These are phyloP conservation scores for Gossypium davidsonii DNA, from an alignment of 441 rosid genomes.

Conservation along the genomic window DNA sequence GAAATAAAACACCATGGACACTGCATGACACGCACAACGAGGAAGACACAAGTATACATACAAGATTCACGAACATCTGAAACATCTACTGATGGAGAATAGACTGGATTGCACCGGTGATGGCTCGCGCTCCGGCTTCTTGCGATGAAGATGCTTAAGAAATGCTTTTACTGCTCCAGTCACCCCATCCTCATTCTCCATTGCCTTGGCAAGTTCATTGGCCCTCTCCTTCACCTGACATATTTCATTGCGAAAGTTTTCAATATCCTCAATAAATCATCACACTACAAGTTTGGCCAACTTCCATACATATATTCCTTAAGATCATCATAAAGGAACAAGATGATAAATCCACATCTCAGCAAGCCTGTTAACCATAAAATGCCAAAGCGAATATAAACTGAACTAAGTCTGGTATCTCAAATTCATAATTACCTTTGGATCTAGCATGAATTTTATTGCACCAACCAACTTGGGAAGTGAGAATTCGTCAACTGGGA, in stretches of 20 bases:
- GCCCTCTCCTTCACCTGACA: constrained; percentile 78
- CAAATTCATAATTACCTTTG: constrained; percentile 39
- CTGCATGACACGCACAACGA: neutral
- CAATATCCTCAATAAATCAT: neutral
- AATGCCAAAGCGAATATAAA: neutral
- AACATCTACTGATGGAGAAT: constrained; percentile 59
- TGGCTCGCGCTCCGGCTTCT: constrained; percentile 28
- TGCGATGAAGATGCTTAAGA: constrained; percentile 66
- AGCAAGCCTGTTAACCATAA: neutral
- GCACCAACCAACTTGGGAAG: constrained; percentile 68
- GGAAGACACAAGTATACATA: neutral
- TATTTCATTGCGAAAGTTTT: constrained; percentile 10
- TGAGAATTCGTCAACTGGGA: constrained; percentile 88
- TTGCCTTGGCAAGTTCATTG: constrained; percentile 73
- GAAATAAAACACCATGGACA: constrained; percentile 7
- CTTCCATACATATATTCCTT: neutral
- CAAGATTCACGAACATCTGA: constrained; percentile 59
- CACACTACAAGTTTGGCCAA: neutral
- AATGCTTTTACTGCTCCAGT: constrained; percentile 91
- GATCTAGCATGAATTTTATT: constrained; percentile 70
- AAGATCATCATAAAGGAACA: neutral
- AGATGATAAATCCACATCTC: neutral
- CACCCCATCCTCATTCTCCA: constrained; percentile 94
- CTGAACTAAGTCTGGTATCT: neutral
- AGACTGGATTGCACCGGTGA: constrained; percentile 34